Evolutionary conservation across 2,329 filamentous ascomycete genomes (phyloP), one percentile per base, ranked within the genome.

Genomic region (Didymosphaeria variabile): DNA sequence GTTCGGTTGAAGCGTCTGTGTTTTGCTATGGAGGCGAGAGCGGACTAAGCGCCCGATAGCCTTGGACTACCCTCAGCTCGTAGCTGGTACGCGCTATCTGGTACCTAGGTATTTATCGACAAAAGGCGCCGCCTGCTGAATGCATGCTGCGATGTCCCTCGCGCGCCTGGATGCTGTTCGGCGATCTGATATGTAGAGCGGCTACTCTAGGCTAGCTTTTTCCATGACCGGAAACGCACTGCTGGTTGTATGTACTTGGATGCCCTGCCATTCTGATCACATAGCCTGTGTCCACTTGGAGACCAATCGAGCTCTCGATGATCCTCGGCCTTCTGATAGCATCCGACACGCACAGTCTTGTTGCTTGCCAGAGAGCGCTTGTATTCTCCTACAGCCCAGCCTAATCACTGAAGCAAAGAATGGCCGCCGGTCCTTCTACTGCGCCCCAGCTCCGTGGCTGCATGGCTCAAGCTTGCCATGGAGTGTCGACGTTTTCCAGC

Each of bases 1-100:
- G 70, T 64, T 78, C 75, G 74, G 73, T 67, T 77, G 77, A 79
- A 78, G 69, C 77, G 74, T 77, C 77, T 80, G 80, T 81, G 79
- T 82, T 89, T 87, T 90, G 89, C 90, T 91, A 91, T 88, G 88
- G 86, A 88, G 76, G 80, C 80, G 80, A 86, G 87, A 87, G 86
- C 87, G 86, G 79, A 85, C 85, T 81, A 80, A 80, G 53, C 59
- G 68, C 69, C 69, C 66, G 52, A 61, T 61, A 67, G 64, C 73
- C 77, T 72, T 71, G 71, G 74, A 71, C 77, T 79, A 84, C 77
- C 80, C 82, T 82, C 79, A 82, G 83, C 73, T 74, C 73, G 73
- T 73, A 71, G 79, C 73, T 81, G 77, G 76, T 83, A 83, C 84
- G 86, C 83, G 86, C 86, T 89, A 88, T 87, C 82, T 87, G 88